Conservation (phyloP, 805 yeast species). For the Sugiyamaella lignohabitans region DNA sequence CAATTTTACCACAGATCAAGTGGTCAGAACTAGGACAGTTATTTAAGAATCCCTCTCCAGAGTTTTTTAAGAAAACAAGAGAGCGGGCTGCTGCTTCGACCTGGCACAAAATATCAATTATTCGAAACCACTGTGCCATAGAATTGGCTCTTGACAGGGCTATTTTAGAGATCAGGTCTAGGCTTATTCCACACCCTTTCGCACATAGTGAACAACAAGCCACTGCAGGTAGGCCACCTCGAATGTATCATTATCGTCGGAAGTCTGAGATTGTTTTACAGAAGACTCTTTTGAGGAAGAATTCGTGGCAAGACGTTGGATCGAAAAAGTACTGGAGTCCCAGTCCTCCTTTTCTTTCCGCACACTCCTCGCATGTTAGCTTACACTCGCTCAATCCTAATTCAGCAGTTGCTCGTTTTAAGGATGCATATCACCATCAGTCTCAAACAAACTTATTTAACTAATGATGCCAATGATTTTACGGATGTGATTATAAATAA, state of each 20-base stretch:
- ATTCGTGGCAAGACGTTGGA: conserved; percentile 10
- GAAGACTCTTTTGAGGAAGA: conserved; percentile 8
- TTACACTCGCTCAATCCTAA: conserved; percentile 8
- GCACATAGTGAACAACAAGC: neutral
- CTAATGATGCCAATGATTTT: no score
- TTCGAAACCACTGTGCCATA: conserved; percentile 81
- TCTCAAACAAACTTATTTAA: neutral
- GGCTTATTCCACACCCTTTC: conserved; percentile 15
- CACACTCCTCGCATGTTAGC: conserved; percentile 13
- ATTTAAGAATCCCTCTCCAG: conserved; percentile 75
- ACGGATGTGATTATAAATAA: no score
- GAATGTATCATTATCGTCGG: conserved; percentile 12
- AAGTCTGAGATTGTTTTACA: conserved; percentile 11
- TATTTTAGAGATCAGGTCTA: conserved; percentile 52
- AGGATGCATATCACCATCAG: neutral
- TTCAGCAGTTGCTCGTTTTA: conserved; percentile 4
- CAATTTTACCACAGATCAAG: conserved; percentile 74
- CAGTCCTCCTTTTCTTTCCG: conserved; percentile 12
- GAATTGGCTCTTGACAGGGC: conserved; percentile 83
- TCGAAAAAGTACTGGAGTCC: conserved; percentile 13
- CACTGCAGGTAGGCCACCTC: neutral
- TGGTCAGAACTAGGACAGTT: conserved; percentile 52
- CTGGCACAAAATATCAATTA: conserved; percentile 86
- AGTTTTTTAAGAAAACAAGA: conserved; percentile 60
- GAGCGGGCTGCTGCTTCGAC: conserved; percentile 85